These are phyloP conservation scores for Papiliotrema flavescens DNA, from an alignment of 1,284 basidiomycete genomes.

Conservation along the genomic window DNA sequence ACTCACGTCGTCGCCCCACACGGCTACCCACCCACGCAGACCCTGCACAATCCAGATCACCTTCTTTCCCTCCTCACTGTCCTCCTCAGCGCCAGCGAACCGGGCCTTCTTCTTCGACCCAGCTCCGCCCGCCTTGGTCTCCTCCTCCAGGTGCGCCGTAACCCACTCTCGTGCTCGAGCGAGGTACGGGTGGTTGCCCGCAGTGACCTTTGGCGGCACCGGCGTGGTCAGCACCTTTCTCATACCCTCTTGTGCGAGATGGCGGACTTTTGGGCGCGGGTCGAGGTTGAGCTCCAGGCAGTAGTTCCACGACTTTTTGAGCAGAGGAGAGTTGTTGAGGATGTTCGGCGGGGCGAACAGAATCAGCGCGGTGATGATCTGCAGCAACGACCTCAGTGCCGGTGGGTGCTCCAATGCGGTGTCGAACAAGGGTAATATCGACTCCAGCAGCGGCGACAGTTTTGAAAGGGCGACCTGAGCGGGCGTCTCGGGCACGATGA, in stretches of 20 bases:
- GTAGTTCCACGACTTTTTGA: conserved; percentile 63
- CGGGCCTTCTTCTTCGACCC: conserved; percentile 63
- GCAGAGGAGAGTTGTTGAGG: conserved; percentile 68
- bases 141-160: conserved; percentile 62
- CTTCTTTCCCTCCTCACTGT: conserved; percentile 60
- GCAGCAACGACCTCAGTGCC: conserved; percentile 51
- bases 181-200: conserved; percentile 70
- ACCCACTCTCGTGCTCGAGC: conserved; percentile 76
- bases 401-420: conserved; percentile 46
- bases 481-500: conserved; percentile 69
- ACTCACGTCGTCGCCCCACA: conserved; percentile 60
- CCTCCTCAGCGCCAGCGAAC: conserved; percentile 41
- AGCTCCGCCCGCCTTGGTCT: conserved; percentile 55
- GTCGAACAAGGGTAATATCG: conserved; percentile 71
- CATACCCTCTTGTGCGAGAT: conserved; percentile 81
- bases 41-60: conserved; percentile 75
- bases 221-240: conserved; percentile 69
- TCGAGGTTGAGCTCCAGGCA: conserved; percentile 82
- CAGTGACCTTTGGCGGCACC: conserved; percentile 63
- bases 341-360: conserved; percentile 63
- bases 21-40: conserved; percentile 62
- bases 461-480: conserved; percentile 44
- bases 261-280: conserved; percentile 88
- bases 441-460: conserved; percentile 52
- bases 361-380: conserved; percentile 53